Evolutionary conservation across 1,284 basidiomycete species (phyloP).

Genomic region (Wallemia mellicola): DNA sequence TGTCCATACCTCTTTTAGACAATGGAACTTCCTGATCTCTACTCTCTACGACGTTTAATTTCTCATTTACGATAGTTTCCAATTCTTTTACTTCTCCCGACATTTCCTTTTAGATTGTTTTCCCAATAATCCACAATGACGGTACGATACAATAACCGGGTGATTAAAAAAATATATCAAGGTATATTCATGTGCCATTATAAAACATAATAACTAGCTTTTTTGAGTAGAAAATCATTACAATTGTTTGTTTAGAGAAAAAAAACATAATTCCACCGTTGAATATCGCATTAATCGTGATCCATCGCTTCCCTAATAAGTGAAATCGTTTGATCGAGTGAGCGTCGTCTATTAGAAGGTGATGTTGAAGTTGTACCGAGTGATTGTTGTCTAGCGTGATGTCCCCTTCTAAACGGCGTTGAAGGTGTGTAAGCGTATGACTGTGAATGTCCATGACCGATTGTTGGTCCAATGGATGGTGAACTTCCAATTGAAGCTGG

Average conservation of each 20-base stretch:
- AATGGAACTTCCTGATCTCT: neutral
- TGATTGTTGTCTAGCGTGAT: slow-evolving; percentile 60
- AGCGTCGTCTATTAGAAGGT: slow-evolving; percentile 68
- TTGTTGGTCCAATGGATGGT: slow-evolving; percentile 2
- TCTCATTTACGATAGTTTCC: neutral
- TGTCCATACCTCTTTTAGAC: neutral
- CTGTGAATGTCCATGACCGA: slow-evolving; percentile 3
- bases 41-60: neutral
- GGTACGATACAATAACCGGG: too few relatives aligned
- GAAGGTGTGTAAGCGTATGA: slow-evolving; percentile 14
- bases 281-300: neutral
- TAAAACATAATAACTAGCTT: too few relatives aligned
- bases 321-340: slow-evolving; percentile 81
- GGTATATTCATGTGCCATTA: neutral
- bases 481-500: slow-evolving; percentile 8
- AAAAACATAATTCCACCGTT: neutral
- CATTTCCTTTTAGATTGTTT: neutral
- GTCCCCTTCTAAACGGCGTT: slow-evolving; percentile 29
- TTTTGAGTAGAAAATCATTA: too few relatives aligned
- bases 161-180: neutral
- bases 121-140: too few relatives aligned
- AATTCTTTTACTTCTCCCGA: neutral
- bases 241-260: too few relatives aligned
- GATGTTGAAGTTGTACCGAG: slow-evolving; percentile 88
- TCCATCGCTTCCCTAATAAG: slow-evolving; percentile 73